Conservation (phyloP, 345 rosid genomes). For the Microthlaspi erraticum region DNA sequence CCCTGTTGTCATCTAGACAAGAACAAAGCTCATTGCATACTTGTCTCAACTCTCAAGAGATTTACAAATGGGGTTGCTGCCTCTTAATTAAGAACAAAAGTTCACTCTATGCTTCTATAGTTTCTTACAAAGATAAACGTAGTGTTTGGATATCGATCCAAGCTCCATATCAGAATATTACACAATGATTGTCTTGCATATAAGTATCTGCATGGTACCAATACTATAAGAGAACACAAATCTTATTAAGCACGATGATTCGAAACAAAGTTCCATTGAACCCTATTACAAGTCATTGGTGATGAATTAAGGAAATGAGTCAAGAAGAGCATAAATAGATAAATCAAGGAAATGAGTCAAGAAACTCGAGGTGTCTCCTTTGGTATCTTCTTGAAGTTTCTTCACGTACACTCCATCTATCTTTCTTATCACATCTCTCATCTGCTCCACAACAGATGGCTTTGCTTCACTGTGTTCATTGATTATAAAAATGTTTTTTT, state of each 20-base stretch:
- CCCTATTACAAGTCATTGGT: neutral
- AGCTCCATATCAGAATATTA: too few relatives aligned
- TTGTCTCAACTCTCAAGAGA: neutral
- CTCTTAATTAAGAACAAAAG: neutral
- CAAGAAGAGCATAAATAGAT: too few relatives aligned
- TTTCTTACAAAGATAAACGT: neutral
- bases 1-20: slow-evolving; percentile 35
- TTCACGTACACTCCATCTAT: slow-evolving; percentile 41
- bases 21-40: slow-evolving; percentile 1
- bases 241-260: neutral
- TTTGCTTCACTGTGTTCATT: slow-evolving; percentile 16
- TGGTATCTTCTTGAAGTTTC: too few relatives aligned
- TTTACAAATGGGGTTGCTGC: neutral
- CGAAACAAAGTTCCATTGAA: neutral
- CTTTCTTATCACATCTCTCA: slow-evolving; percentile 42
- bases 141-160: too few relatives aligned
- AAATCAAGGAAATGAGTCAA: too few relatives aligned
- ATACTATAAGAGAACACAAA: neutral
- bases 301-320: too few relatives aligned
- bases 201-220: neutral
- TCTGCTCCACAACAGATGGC: slow-evolving; percentile 30
- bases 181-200: too few relatives aligned
- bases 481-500: too few relatives aligned
- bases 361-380: slow-evolving; percentile 38
- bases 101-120: neutral